Base-by-base conservation (phyloP, 31 red algal genomes). In the Porphyra umbilicalis region DNA sequence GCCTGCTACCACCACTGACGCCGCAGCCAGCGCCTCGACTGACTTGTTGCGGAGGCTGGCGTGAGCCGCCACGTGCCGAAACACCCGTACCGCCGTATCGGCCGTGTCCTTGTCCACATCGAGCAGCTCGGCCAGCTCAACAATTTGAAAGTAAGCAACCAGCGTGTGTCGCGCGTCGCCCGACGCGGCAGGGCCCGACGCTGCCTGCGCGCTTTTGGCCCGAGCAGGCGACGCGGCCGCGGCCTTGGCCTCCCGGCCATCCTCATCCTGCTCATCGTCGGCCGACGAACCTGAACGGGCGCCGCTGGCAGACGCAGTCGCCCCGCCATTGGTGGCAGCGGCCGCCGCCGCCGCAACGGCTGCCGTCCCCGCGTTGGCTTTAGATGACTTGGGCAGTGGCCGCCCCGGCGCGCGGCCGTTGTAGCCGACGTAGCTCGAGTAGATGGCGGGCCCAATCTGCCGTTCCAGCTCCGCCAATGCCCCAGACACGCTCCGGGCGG, bases 381-480 rank as follows among this genome's bases (percentile, higher is more conserved):
- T 71, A 0, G 57, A n/a, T 2, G 57, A 71, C 14, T 71, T 71
- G 25, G 57, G 57, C 20, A 71, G 57, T n/a, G 57, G 57, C 57
- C 57, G 57, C 33, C 85, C 85, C 0, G 86, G 86, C 35, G 86
- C 91, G 16, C 93, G 83, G 34, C 93, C 93, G 77, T 95, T 95
- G 68, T 91, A 91, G 35, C 93, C 88, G 34, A 91, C 86, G 34
- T 94, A 94, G 31, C 92, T 86, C 20, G 88, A 38, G 84, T 91
- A 95, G 9, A 95, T 80, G 33, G 85, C 85, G 44, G 90, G 84
- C 33, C 93, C 93, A 14, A 95, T 88, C 5, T 88, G 34, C 35
- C 93, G 85, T 75, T 95, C 93, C 89, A 95, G 87, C 82, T 95
- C 93, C 2, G 89, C 85, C 35, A 95, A 79, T 3, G 85, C 86